A percentile compares a stretch with the other conserved stretches of the same genome.
phyloP scores from a whole-genome alignment of 148 eudicot genomes.

The Cornus florida region DNA sequence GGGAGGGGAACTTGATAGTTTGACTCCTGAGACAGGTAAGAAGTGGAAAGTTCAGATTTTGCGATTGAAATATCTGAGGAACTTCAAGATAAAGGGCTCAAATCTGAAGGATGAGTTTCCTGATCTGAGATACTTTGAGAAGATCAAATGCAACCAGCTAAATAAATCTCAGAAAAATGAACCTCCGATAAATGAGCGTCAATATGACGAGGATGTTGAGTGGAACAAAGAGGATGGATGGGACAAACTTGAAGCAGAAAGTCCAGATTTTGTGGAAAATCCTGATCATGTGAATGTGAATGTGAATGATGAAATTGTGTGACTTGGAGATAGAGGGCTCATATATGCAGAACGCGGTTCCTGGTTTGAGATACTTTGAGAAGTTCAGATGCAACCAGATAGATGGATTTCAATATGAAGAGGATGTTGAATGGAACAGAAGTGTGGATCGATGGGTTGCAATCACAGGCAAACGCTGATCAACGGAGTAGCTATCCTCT shows the following conservation, averaged over 20 bases:
- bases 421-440: not conserved
- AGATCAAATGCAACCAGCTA: not conserved
- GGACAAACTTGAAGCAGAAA: not conserved
- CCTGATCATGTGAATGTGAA: no score
- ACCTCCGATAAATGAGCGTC: not conserved
- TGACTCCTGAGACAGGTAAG: not conserved
- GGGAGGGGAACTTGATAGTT: slow-evolving; percentile 1
- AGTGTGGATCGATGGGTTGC: not conserved
- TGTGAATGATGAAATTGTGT: no score
- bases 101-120: not conserved
- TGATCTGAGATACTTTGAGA: not conserved
- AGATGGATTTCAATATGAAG: not conserved
- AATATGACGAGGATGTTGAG: not conserved
- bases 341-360: not conserved
- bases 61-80: slow-evolving; percentile 6
- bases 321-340: not conserved
- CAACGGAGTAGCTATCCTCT: not conserved
- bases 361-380: not conserved
- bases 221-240: not conserved
- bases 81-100: not conserved
- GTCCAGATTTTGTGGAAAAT: no score
- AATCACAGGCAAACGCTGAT: not conserved
- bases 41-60: slow-evolving; percentile 2
- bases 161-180: not conserved
- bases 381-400: not conserved